These are phyloP conservation scores for Pezicula neosporulosa DNA, from an alignment of 2,329 filamentous ascomycete species.

Conservation along the genomic window DNA sequence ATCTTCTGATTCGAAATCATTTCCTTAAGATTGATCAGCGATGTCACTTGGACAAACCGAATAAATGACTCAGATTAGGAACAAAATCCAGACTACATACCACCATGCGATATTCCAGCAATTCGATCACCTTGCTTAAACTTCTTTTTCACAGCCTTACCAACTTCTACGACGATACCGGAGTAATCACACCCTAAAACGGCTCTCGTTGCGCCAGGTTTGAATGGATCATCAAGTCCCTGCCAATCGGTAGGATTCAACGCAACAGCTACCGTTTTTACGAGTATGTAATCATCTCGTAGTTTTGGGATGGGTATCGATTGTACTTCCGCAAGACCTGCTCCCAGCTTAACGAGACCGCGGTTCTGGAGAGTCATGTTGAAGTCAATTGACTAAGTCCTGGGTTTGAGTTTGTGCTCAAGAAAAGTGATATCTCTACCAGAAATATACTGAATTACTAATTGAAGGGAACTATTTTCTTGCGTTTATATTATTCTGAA, in stretches of 20 bases:
- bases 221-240: conserved; percentile 14
- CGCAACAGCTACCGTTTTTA: conserved; percentile 22
- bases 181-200: conserved; percentile 16
- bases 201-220: conserved; percentile 2
- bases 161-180: conserved; percentile 15
- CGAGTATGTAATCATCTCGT: conserved; percentile 16
- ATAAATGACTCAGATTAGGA: too few relatives aligned
- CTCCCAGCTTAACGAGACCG: conserved; percentile 1
- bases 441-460: too few relatives aligned
- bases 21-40: conserved; percentile 3
- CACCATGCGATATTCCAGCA: conserved; percentile 15
- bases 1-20: conserved; percentile 14
- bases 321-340: conserved; percentile 1
- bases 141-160: conserved; percentile 12
- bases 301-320: conserved; percentile 4
- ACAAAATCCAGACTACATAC: conserved; percentile 3
- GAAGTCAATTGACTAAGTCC: too few relatives aligned
- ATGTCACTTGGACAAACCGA: neutral
- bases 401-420: too few relatives aligned
- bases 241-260: conserved; percentile 26
- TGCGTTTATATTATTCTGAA: too few relatives aligned
- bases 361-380: neutral
- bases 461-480: too few relatives aligned
- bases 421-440: too few relatives aligned
- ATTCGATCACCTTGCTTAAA: conserved; percentile 19